These are phyloP conservation scores for Cladorrhinum samala DNA, from an alignment of 495 filamentous ascomycete species.

Conservation along the genomic window DNA sequence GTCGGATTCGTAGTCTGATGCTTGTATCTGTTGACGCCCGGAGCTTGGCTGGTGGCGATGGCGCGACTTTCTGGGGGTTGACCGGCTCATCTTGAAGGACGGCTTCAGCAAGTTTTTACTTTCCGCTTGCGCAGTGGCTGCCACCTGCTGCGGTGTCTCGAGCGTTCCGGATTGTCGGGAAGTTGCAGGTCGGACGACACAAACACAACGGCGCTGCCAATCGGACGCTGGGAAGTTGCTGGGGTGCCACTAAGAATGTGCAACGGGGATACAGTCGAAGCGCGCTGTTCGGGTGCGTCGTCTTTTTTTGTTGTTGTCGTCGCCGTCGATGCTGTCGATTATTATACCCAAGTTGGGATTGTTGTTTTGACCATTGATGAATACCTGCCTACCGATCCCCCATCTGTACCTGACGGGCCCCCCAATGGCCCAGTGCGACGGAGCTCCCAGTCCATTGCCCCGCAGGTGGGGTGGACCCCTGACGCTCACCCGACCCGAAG, in stretches of 20 bases:
- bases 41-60: slow-evolving; percentile 34
- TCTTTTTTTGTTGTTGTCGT: no score
- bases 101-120: not conserved
- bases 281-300: no score
- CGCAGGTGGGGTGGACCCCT: not conserved
- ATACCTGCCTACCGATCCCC: no score
- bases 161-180: not conserved
- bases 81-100: slow-evolving; percentile 19
- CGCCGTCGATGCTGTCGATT: no score
- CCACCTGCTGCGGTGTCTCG: not conserved
- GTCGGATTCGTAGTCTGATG: slow-evolving; percentile 63
- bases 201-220: no score
- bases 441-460: no score
- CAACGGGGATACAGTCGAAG: no score
- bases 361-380: no score
- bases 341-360: no score
- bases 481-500: no score
- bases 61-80: slow-evolving; percentile 30
- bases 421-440: not conserved
- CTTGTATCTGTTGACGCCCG: slow-evolving; percentile 28
- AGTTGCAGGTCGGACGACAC: not conserved
- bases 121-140: not conserved
- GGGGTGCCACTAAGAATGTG: no score
- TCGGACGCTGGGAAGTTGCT: no score
- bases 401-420: not conserved